A percentile compares a stretch with the other conserved stretches of the same genome.
These are phyloP conservation scores for Aspergillus proliferans DNA, from an alignment of 2,329 filamentous ascomycete genomes.

Conservation along the genomic window DNA sequence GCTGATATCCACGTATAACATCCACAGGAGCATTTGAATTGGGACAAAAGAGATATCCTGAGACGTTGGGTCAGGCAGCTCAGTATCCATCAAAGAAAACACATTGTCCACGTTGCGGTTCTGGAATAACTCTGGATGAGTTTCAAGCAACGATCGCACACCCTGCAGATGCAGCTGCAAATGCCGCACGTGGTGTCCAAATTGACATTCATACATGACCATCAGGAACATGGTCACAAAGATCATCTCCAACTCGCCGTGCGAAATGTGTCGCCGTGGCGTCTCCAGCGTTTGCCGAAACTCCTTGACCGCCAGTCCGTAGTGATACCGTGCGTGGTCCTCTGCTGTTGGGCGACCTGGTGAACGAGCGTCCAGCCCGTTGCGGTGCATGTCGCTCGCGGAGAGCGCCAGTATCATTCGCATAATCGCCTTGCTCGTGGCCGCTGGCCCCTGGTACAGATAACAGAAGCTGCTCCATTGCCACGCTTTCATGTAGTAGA, in stretches of 20 bases:
- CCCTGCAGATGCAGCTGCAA: slow-evolving; percentile 32
- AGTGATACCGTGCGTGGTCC: slow-evolving; percentile 29
- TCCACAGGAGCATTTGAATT: slow-evolving; percentile 31
- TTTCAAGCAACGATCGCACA: slow-evolving; percentile 29
- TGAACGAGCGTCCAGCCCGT: slow-evolving; percentile 20
- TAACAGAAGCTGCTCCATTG: slow-evolving; percentile 33
- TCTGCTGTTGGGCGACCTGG: slow-evolving; percentile 23
- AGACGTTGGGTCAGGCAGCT: slow-evolving; percentile 6
- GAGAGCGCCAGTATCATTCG: slow-evolving; percentile 35
- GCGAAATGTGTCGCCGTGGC: slow-evolving; percentile 19
- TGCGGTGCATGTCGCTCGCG: slow-evolving; percentile 32
- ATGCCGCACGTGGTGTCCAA: slow-evolving; percentile 28
- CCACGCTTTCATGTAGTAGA: slow-evolving; percentile 34
- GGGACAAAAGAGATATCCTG: slow-evolving; percentile 28
- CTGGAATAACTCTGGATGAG: slow-evolving; percentile 28
- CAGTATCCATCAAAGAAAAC: slow-evolving; percentile 16
- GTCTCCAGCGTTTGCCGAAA: slow-evolving; percentile 30
- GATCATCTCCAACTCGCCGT: slow-evolving; percentile 26
- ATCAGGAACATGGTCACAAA: slow-evolving; percentile 34
- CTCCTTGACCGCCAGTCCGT: slow-evolving; percentile 31
- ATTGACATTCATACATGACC: slow-evolving; percentile 32
- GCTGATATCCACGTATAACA: slow-evolving; percentile 27
- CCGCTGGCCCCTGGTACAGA: slow-evolving; percentile 30
- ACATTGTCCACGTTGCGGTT: slow-evolving; percentile 24
- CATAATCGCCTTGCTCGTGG: slow-evolving; percentile 33